Evolutionary conservation across 208 protist genomes (phyloP).

Genomic region (Herpetomonas muscarum): DNA sequence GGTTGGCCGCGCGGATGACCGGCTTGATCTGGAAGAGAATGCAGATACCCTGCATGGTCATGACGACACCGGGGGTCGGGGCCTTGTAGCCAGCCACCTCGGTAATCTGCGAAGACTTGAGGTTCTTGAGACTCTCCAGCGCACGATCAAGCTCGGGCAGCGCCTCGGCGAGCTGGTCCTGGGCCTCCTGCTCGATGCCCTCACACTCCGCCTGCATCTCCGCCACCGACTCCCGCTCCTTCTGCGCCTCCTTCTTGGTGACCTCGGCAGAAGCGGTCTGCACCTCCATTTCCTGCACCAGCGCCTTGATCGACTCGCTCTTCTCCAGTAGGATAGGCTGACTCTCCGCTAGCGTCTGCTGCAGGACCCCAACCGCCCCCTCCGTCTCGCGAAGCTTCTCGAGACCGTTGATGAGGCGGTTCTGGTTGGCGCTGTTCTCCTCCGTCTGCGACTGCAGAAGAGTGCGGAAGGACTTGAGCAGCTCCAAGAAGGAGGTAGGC

Average conservation of each 20-base stretch:
- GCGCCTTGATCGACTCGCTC: constrained; percentile 90
- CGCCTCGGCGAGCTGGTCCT: constrained; percentile 94
- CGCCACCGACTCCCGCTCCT: constrained; percentile 91
- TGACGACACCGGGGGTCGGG: constrained; percentile 94
- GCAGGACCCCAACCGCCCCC: constrained; percentile 89
- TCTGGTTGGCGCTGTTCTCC: constrained; percentile 70
- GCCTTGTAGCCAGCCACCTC: constrained; percentile 96
- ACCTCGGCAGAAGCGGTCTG: constrained; percentile 93
- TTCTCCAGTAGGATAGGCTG: constrained; percentile 96
- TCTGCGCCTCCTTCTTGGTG: constrained; percentile 87
- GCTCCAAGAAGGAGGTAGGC: constrained; percentile 98
- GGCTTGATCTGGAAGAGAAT: constrained; percentile 97
- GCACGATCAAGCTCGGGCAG: constrained; percentile 97
- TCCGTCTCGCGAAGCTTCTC: constrained; percentile 94
- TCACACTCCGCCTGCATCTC: constrained; percentile 92
- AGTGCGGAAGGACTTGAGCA: constrained; percentile 90
- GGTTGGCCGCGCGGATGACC: constrained; percentile 92
- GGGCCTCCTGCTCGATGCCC: constrained; percentile 92
- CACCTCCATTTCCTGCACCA: constrained; percentile 91
- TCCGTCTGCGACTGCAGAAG: constrained; percentile 85
- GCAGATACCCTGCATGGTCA: constrained; percentile 98
- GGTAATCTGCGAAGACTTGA: constrained; percentile 96
- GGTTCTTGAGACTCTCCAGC: constrained; percentile 92
- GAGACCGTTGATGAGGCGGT: constrained; percentile 93
- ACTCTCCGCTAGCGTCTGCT: constrained; percentile 92